phyloP scores from a whole-genome alignment of 1,284 basidiomycete species.

The Testicularia cyperi region DNA sequence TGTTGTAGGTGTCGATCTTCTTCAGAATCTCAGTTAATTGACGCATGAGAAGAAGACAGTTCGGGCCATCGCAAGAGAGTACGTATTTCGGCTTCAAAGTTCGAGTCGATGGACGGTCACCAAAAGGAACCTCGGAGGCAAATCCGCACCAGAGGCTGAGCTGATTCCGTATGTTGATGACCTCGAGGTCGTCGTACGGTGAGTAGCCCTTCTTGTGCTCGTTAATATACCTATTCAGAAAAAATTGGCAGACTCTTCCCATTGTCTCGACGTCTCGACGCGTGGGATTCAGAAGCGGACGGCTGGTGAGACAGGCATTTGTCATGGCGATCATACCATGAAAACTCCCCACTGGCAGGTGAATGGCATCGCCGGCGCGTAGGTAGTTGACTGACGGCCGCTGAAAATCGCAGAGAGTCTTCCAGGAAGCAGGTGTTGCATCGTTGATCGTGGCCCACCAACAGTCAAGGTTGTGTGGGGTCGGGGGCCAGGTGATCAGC shows the following conservation, averaged over 20 bases:
- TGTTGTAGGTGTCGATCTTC: slow-evolving; percentile 6
- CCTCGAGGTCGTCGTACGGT: slow-evolving; percentile 15
- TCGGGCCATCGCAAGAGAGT: too few species aligned
- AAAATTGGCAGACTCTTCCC: slow-evolving; percentile 1
- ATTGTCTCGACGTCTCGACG: slow-evolving; percentile 4
- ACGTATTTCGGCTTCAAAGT: too few species aligned
- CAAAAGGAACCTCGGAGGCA: too few species aligned
- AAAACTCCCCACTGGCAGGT: slow-evolving; percentile 10
- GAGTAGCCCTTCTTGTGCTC: slow-evolving; percentile 9
- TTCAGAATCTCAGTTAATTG: slow-evolving; percentile 2
- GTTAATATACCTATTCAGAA: slow-evolving; percentile 14
- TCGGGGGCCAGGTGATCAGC: slow-evolving; percentile 2
- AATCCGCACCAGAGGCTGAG: too few species aligned
- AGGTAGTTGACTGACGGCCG: slow-evolving; percentile 11
- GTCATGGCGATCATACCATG: slow-evolving; percentile 14
- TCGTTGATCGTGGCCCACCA: slow-evolving; percentile 4
- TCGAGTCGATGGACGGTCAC: too few species aligned
- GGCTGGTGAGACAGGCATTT: slow-evolving; percentile 17
- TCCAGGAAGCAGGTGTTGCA: not conserved
- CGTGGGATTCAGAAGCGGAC: slow-evolving; percentile 10
- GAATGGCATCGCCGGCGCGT: slow-evolving; percentile 16
- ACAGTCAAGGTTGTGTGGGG: slow-evolving; percentile 8
- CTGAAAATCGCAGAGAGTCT: slow-evolving; percentile 9
- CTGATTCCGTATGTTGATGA: slow-evolving; percentile 4
- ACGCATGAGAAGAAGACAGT: too few species aligned